These are phyloP conservation scores for Microcyclospora tardicrescens DNA, from an alignment of 2,329 filamentous ascomycete species.

Conservation along the genomic window DNA sequence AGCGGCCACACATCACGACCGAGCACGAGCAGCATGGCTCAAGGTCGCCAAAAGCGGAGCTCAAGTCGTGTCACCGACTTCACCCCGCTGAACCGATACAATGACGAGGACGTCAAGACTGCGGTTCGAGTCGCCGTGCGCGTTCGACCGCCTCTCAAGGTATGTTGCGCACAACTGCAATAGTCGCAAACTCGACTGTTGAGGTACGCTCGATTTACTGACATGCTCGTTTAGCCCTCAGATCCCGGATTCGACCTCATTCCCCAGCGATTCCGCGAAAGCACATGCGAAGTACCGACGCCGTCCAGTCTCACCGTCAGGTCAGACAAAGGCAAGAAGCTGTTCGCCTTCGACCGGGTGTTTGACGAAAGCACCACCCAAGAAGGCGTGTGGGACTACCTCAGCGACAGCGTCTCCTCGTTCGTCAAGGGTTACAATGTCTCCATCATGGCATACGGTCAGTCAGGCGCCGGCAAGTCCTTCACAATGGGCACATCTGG, in stretches of 20 bases:
- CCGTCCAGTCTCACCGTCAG: constrained; percentile 79
- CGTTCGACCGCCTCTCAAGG: constrained; percentile 8
- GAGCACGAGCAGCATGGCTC: constrained; percentile 1
- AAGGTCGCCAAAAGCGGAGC: constrained; percentile 32
- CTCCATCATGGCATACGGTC: constrained; percentile 88
- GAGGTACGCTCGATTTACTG: not conserved
- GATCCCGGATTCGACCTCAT: constrained; percentile 94
- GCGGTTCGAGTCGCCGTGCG: constrained; percentile 64
- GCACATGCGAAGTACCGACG: constrained; percentile 81
- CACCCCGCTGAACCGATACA: constrained; percentile 39
- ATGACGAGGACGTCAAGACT: constrained; percentile 80
- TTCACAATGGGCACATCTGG: constrained; percentile 98
- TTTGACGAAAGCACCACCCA: constrained; percentile 75
- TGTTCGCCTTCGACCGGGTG: constrained; percentile 94
- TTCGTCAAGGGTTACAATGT: constrained; percentile 98
- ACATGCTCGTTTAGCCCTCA: constrained; percentile 31
- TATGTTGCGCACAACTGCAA: too few relatives aligned
- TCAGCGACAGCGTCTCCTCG: constrained; percentile 75
- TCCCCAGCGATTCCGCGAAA: constrained; percentile 84
- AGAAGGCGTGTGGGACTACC: constrained; percentile 86
- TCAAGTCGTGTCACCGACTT: constrained; percentile 71
- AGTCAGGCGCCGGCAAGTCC: constrained; percentile 94
- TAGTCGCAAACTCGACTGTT: not conserved
- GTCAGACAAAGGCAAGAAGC: constrained; percentile 78
- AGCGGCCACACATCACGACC: constrained; percentile 2